These are phyloP conservation scores for Pelomyxa schiedti DNA, from an alignment of 78 protist species.

Conservation along the genomic window DNA sequence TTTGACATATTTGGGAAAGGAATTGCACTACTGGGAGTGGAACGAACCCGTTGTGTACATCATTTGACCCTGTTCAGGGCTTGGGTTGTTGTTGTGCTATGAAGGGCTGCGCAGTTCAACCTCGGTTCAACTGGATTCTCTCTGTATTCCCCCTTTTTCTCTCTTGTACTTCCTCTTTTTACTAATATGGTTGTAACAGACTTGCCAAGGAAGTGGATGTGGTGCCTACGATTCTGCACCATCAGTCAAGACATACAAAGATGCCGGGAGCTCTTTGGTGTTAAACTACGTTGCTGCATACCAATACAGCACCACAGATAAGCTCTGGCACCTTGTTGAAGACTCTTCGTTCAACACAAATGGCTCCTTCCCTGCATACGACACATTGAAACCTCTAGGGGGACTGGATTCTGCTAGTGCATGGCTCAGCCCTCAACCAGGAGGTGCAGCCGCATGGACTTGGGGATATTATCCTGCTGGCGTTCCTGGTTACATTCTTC, in stretches of 20 bases:
- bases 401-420: background rate
- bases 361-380: conserved; percentile 2
- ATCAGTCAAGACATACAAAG: background rate
- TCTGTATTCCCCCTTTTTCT: no score
- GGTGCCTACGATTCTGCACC: no score
- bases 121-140: background rate
- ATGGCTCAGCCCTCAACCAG: conserved; percentile 11
- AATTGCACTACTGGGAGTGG: no score
- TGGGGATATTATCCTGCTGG: conserved; percentile 14
- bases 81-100: background rate
- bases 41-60: no score
- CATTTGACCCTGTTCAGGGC: background rate
- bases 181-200: no score
- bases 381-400: background rate
- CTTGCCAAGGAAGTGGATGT: background rate
- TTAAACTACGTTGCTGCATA: conserved; percentile 11
- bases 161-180: no score
- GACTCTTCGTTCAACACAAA: conserved; percentile 6
- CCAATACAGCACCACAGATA: background rate
- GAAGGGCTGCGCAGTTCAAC: background rate
- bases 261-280: background rate
- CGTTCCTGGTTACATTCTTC: background rate
- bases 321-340: background rate
- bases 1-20: no score
- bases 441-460: background rate